A percentile compares a stretch with the other conserved stretches of the same genome.
phyloP scores from a whole-genome alignment of 179 eudicot genomes.

The Sideroxylon spinosum region DNA sequence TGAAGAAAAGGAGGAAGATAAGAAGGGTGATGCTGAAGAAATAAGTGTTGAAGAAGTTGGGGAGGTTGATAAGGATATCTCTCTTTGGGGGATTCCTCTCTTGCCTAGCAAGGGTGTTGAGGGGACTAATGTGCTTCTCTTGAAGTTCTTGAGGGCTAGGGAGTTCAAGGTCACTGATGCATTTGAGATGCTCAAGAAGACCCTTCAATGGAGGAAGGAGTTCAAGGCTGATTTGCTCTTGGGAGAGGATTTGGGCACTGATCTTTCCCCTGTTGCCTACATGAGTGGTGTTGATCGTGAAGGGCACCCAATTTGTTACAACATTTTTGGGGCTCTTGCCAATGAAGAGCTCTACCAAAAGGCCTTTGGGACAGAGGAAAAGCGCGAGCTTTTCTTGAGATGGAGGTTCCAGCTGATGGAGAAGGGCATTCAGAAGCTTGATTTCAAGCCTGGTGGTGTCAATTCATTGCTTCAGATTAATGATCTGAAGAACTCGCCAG shows the following conservation, averaged over 20 bases:
- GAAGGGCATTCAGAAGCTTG: slow-evolving; percentile 43
- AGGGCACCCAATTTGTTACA: slow-evolving; percentile 71
- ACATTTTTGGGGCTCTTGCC: slow-evolving; percentile 54
- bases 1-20: slow-evolving; percentile 12
- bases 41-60: too few relatives aligned
- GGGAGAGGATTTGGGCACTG: slow-evolving; percentile 54
- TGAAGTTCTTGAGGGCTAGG: slow-evolving; percentile 60
- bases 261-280: slow-evolving; percentile 35
- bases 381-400: slow-evolving; percentile 51
- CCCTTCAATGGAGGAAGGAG: slow-evolving; percentile 15
- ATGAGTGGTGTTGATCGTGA: slow-evolving; percentile 50
- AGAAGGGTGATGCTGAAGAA: slow-evolving; percentile 9
- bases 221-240: slow-evolving; percentile 35
- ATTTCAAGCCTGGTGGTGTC: slow-evolving; percentile 49
- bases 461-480: slow-evolving; percentile 50
- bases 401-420: slow-evolving; percentile 68
- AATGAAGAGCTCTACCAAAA: slow-evolving; percentile 52
- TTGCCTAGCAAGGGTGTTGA: slow-evolving; percentile 45
- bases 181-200: slow-evolving; percentile 7
- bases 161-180: slow-evolving; percentile 41
- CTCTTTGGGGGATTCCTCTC: slow-evolving; percentile 62
- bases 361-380: slow-evolving; percentile 50
- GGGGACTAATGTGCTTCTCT: slow-evolving; percentile 43
- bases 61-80: slow-evolving; percentile 17
- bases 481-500: slow-evolving; percentile 60